A percentile compares a stretch with the other conserved stretches of the same genome.
These are phyloP conservation scores for Colletotrichum cordylinicola DNA, from an alignment of 2,329 filamentous ascomycete species.

Conservation along the genomic window DNA sequence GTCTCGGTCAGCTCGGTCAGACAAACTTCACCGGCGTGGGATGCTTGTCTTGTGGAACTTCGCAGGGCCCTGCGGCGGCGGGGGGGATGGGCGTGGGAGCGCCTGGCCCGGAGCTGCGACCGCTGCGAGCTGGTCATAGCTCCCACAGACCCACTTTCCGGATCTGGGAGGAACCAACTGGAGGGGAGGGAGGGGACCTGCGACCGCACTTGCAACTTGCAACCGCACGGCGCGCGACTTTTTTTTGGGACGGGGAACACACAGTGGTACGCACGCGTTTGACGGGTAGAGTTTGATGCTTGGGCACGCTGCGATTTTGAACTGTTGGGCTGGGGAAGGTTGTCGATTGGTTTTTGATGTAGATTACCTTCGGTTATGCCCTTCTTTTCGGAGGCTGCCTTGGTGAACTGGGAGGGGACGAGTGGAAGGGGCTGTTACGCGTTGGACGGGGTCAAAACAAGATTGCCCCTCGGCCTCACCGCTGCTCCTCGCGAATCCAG, in stretches of 20 bases:
- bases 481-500: neutral
- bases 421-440: neutral
- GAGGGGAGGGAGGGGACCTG: neutral
- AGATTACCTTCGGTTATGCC: neutral
- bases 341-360: too few species aligned
- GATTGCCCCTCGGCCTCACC: neutral
- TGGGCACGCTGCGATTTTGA: neutral
- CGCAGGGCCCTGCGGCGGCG: neutral
- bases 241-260: neutral
- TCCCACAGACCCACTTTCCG: constrained; percentile 12
- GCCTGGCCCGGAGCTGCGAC: neutral
- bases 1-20: neutral
- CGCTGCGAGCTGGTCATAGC: constrained; percentile 16
- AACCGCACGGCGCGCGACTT: neutral
- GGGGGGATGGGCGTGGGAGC: neutral
- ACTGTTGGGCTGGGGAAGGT: neutral
- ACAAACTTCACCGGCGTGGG: neutral
- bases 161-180: constrained; percentile 7
- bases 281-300: neutral
- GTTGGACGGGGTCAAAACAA: neutral
- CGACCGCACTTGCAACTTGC: neutral
- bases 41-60: neutral
- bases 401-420: neutral
- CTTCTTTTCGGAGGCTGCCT: neutral
- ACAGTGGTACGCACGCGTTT: neutral